Conservation (phyloP, 805 yeast genomes). For the Torulaspora franciscae region DNA sequence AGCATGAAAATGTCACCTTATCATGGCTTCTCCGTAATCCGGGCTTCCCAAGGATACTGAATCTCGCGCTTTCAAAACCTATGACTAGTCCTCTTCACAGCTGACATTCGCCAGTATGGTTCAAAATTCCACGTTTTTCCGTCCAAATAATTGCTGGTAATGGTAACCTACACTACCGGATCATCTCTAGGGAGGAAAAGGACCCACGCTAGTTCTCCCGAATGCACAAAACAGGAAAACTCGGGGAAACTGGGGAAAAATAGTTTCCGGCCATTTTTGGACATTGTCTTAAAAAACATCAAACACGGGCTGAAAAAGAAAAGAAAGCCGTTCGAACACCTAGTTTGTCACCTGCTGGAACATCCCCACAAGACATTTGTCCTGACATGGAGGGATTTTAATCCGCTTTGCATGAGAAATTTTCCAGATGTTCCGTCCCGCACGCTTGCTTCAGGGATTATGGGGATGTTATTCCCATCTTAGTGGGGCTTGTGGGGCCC, state of each 20-base stretch:
- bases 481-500: slow-evolving; percentile 7
- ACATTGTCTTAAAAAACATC: background rate
- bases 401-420: slow-evolving; percentile 1
- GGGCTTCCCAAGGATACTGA: too few species aligned
- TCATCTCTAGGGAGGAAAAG: background rate
- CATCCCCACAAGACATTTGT: background rate
- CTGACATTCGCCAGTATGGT: too few species aligned
- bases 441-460: background rate
- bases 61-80: too few species aligned
- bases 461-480: background rate
- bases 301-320: background rate
- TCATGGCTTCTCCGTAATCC: too few species aligned
- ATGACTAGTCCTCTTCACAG: too few species aligned
- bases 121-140: background rate
- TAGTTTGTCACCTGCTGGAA: background rate
- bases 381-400: background rate
- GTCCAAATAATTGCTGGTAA: background rate
- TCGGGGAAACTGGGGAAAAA: slow-evolving; percentile 1
- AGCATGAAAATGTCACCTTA: too few species aligned
- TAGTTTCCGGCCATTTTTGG: background rate
- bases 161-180: background rate
- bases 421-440: slow-evolving; percentile 3
- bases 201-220: slow-evolving; percentile 3
- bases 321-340: background rate
- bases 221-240: background rate